A percentile compares a stretch with the other conserved stretches of the same genome.
phyloP scores from a whole-genome alignment of 1,284 basidiomycete species.

The Austroboletus niveus region DNA sequence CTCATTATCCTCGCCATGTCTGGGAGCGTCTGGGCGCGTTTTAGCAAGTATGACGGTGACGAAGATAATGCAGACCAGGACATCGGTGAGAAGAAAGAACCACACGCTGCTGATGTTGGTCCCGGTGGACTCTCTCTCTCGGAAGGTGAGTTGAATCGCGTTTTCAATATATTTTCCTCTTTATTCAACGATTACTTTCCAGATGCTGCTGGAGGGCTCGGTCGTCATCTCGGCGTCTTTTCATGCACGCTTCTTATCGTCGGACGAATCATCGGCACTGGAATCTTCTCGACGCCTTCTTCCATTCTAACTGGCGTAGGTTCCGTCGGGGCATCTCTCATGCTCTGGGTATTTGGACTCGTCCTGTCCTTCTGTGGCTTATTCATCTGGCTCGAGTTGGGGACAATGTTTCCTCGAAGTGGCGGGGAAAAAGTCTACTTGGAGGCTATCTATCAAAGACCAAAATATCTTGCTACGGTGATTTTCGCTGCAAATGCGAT shows the following conservation, averaged over 20 bases:
- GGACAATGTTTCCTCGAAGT: constrained; percentile 51
- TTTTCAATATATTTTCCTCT: background rate
- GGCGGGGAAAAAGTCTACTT: constrained; percentile 60
- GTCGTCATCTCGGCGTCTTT: constrained; percentile 48
- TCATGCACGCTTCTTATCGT: constrained; percentile 51
- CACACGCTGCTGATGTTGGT: constrained; percentile 4
- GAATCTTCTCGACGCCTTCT: constrained; percentile 63
- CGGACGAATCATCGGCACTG: constrained; percentile 57
- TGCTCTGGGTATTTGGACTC: constrained; percentile 59
- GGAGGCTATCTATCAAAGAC: constrained; percentile 46
- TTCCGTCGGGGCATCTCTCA: constrained; percentile 51
- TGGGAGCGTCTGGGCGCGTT: background rate
- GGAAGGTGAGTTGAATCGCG: constrained; percentile 24
- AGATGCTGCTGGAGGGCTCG: constrained; percentile 50
- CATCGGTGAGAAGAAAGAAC: background rate
- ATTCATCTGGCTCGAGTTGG: constrained; percentile 57
- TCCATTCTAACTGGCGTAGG: constrained; percentile 51
- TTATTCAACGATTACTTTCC: background rate
- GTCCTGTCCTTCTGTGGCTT: constrained; percentile 50
- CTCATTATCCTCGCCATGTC: background rate
- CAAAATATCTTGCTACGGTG: constrained; percentile 46
- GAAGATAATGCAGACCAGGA: background rate
- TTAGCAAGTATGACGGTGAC: background rate
- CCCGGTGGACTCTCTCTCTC: constrained; percentile 28
- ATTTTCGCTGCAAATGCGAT: constrained; percentile 50